Evolutionary conservation across 1,284 basidiomycete genomes (phyloP), one percentile per base, ranked within the genome.

Genomic region (Leccinum insolens): DNA sequence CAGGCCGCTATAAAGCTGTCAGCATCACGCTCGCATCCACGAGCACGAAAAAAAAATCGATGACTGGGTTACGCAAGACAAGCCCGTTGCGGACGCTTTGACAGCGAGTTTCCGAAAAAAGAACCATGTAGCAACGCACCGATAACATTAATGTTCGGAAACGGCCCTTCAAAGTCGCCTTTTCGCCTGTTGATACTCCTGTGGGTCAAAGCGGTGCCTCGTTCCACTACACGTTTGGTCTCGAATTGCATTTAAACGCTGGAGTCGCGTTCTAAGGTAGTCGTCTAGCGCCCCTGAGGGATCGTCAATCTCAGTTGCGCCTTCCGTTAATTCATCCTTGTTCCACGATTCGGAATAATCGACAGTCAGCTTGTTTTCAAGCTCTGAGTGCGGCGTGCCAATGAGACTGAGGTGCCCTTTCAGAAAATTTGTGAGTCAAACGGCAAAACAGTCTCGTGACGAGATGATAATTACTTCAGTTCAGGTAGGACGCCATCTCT

Each of bases 111-210:
- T 31, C 61, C 8, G 28, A 61, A 44, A 17, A 34, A 61, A 71
- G 8, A 59, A 7, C 2, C 52, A 34, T 17, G 3, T 52, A 31
- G 12, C 25, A 65, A 77, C 76, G 63, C 77, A 91, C 86, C 92
- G 88, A 80, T 98, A 96, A 78, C 28, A 31, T 31, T 31, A 31
- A 31, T 93, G 93, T 75, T 98, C 96, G 65, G 92, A 73, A 3
- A 95, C 86, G 2, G 95, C 96, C 63, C 87, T 89, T 76, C 93
- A 92, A 66, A 98, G 82, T 73, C 89, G 90, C 78, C 90, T 91
- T 80, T 93, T 95, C 41, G 95, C 95, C 62, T 88, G 84, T 57
- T 88, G 83, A 80, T 97, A 98, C 66, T 91, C 88, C 64, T 93
- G 92, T 0, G 93, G 94, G 75, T 93, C 88, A 66, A 78, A 71